Conservation (phyloP, 495 filamentous ascomycete species). For the Penicillium daleae region DNA sequence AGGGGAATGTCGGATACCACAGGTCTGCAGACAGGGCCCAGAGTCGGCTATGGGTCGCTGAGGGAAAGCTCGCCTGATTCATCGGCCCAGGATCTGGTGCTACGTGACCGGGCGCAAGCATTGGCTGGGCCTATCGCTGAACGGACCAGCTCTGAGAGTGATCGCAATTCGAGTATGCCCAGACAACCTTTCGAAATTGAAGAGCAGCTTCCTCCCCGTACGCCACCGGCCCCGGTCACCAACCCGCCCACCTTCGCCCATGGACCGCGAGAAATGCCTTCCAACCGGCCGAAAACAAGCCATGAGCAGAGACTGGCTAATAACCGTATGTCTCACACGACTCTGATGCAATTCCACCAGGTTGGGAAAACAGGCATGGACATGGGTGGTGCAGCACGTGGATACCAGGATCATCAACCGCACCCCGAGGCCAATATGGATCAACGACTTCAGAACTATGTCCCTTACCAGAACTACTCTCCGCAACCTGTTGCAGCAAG, state of each 20-base stretch:
- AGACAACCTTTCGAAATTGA: slow-evolving; percentile 29
- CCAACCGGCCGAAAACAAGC: slow-evolving; percentile 67
- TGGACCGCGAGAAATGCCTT: slow-evolving; percentile 66
- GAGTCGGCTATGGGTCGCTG: slow-evolving; percentile 30
- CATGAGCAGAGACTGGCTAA: slow-evolving; percentile 77
- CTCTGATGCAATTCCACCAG: slow-evolving; percentile 73
- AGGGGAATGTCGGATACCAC: slow-evolving; percentile 60
- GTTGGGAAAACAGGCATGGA: slow-evolving; percentile 56
- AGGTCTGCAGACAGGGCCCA: slow-evolving; percentile 29
- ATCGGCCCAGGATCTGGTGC: slow-evolving; percentile 48
- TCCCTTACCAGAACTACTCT: neutral
- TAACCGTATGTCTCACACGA: slow-evolving; percentile 78
- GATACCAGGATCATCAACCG: slow-evolving; percentile 33
- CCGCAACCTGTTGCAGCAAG: slow-evolving; percentile 4
- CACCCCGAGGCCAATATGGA: slow-evolving; percentile 14
- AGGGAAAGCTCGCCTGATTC: slow-evolving; percentile 39
- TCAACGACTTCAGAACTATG: slow-evolving; percentile 19
- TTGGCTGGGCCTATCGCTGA: slow-evolving; percentile 42
- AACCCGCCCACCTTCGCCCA: slow-evolving; percentile 78
- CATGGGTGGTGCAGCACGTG: slow-evolving; percentile 38
- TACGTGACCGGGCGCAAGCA: slow-evolving; percentile 27
- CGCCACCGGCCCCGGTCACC: slow-evolving; percentile 72
- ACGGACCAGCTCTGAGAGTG: slow-evolving; percentile 63
- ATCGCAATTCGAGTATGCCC: slow-evolving; percentile 40
- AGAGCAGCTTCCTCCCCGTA: slow-evolving; percentile 57